Evolutionary conservation across 2,329 filamentous ascomycete genomes (phyloP).

Genomic region (Macrophomina tecta): DNA sequence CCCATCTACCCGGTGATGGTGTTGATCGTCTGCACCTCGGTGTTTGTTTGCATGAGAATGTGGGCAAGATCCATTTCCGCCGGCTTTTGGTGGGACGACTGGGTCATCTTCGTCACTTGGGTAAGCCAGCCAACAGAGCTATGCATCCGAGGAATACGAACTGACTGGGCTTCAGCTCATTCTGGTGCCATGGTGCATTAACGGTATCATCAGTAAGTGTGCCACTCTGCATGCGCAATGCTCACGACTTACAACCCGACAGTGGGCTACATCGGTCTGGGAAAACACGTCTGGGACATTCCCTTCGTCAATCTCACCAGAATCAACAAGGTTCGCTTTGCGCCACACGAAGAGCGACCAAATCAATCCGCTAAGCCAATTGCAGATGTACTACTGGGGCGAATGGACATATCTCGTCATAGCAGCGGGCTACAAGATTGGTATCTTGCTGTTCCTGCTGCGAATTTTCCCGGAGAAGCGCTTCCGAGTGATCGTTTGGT

Average conservation of each 20-base stretch:
- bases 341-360: background rate
- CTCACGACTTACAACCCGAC: background rate
- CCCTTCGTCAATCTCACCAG: background rate
- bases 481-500: background rate
- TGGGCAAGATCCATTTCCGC: background rate
- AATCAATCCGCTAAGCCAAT: background rate
- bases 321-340: background rate
- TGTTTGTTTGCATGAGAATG: background rate
- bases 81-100: background rate
- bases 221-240: background rate
- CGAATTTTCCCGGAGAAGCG: background rate
- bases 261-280: background rate
- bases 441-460: background rate
- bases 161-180: background rate
- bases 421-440: background rate
- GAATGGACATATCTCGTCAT: background rate
- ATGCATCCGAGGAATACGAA: background rate
- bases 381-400: background rate
- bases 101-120: background rate
- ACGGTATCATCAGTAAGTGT: background rate
- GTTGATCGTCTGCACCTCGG: background rate
- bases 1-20: background rate
- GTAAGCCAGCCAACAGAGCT: background rate
- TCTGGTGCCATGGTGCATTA: background rate
- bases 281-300: background rate